phyloP scores from a whole-genome alignment of 805 yeast species.

The Priceomyces haplophilus region DNA sequence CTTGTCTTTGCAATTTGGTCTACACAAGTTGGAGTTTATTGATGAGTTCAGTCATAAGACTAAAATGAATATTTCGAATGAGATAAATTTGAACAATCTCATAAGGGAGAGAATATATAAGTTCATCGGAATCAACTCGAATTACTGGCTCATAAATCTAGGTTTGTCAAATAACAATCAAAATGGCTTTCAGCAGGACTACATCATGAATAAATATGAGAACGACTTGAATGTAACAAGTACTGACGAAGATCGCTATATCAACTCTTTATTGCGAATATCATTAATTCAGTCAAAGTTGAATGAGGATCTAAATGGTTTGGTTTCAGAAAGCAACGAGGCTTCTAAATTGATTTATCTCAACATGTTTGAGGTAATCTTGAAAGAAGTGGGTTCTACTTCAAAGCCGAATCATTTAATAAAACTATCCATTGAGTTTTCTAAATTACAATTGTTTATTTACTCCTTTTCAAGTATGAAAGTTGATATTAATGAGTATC shows the following conservation, averaged over 20 bases:
- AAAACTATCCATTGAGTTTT: constrained; percentile 31
- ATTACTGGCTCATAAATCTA: constrained; percentile 40
- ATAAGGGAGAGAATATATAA: constrained; percentile 42
- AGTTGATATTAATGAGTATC: constrained; percentile 27
- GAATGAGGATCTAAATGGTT: constrained; percentile 36
- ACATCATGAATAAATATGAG: constrained; percentile 32
- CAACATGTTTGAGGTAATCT: constrained; percentile 42
- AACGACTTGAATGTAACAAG: constrained; percentile 15
- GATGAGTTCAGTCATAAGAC: constrained; percentile 40
- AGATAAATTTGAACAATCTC: constrained; percentile 29
- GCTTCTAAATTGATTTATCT: constrained; percentile 35
- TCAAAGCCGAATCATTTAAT: constrained; percentile 23
- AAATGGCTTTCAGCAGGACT: constrained; percentile 34
- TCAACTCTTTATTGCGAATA: constrained; percentile 25
- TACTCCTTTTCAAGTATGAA: constrained; percentile 30
- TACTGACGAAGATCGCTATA: constrained; percentile 18
- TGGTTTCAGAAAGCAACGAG: constrained; percentile 20
- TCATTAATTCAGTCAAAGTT: constrained; percentile 39
- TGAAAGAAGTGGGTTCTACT: constrained; percentile 23
- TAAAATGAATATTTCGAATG: constrained; percentile 20
- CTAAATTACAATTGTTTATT: constrained; percentile 36
- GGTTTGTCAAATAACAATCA: constrained; percentile 34
- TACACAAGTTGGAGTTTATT: constrained; percentile 40
- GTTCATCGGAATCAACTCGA: constrained; percentile 40
- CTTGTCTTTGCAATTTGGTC: constrained; percentile 40